Evolutionary conservation across 78 protist genomes (phyloP).

Genomic region (Polysphondylium violaceum): DNA sequence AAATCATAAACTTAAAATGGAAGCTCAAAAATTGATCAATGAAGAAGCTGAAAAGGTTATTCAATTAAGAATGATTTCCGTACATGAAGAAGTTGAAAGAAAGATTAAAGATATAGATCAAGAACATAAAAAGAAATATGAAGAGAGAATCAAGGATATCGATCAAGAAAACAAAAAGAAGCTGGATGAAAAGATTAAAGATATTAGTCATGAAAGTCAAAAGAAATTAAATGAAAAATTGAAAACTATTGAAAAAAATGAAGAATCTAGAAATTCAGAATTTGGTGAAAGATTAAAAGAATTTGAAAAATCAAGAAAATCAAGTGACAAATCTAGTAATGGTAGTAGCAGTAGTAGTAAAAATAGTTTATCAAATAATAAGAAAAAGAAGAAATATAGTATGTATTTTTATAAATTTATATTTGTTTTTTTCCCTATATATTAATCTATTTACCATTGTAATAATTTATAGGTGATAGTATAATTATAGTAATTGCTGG

Average conservation of each 20-base stretch:
- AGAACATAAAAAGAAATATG: slow-evolving; percentile 26
- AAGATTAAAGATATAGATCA: slow-evolving; percentile 30
- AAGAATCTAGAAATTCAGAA: slow-evolving; percentile 23
- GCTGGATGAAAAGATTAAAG: slow-evolving; percentile 29
- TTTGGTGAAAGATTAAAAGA: slow-evolving; percentile 21
- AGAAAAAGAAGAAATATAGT: slow-evolving; percentile 16
- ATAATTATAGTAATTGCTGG: slow-evolving; percentile 62
- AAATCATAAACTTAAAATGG: slow-evolving; percentile 8
- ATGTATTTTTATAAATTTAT: not conserved
- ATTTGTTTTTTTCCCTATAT: not conserved
- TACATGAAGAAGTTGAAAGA: slow-evolving; percentile 30
- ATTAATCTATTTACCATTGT: not conserved
- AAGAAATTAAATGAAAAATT: slow-evolving; percentile 35
- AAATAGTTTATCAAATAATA: not conserved
- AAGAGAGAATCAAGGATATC: slow-evolving; percentile 12
- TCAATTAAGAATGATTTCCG: slow-evolving; percentile 20
- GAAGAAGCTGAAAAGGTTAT: slow-evolving; percentile 43
- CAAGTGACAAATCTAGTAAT: not conserved
- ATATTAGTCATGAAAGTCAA: slow-evolving; percentile 16
- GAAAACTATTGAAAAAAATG: slow-evolving; percentile 31
- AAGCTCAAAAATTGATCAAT: slow-evolving; percentile 35
- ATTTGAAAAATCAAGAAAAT: slow-evolving; percentile 34
- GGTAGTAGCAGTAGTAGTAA: not conserved
- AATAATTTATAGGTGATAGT: not conserved
- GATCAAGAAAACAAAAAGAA: slow-evolving; percentile 31